Conservation (phyloP, 345 rosid genomes). For the Linum lewisii region DNA sequence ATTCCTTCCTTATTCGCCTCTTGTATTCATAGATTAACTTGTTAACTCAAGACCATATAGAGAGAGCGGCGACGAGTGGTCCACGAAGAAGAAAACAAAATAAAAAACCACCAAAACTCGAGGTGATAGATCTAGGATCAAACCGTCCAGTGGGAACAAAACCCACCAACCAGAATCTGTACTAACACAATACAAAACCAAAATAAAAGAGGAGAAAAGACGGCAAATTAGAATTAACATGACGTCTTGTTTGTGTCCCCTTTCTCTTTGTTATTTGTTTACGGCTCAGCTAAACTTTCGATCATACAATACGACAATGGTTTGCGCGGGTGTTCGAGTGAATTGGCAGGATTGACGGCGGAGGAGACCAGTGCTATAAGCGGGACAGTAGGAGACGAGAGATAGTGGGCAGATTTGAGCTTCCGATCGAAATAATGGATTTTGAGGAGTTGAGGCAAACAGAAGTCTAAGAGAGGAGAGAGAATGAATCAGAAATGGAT, state of each 20-base stretch:
- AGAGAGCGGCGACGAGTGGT: neutral
- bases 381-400: neutral
- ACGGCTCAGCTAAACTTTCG: neutral
- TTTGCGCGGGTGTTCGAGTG: neutral
- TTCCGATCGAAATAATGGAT: neutral
- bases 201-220: neutral
- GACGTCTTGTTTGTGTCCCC: too few species aligned
- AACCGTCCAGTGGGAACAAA: neutral
- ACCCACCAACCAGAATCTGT: neutral
- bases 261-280: neutral
- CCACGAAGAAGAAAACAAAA: neutral
- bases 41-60: neutral
- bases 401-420: neutral
- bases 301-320: neutral
- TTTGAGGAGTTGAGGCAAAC: neutral
- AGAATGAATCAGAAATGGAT: neutral
- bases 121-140: neutral
- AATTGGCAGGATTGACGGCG: neutral
- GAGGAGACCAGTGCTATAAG: neutral
- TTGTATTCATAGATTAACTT: too few species aligned
- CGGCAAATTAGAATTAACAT: neutral
- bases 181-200: too few species aligned
- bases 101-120: neutral
- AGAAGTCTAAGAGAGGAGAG: neutral
- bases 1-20: conserved; percentile 15